Percentiles rank a stretch among this genome's conserved stretches.
Evolutionary conservation across 345 rosid genomes (phyloP).

Genomic region (Combretum micranthum): DNA sequence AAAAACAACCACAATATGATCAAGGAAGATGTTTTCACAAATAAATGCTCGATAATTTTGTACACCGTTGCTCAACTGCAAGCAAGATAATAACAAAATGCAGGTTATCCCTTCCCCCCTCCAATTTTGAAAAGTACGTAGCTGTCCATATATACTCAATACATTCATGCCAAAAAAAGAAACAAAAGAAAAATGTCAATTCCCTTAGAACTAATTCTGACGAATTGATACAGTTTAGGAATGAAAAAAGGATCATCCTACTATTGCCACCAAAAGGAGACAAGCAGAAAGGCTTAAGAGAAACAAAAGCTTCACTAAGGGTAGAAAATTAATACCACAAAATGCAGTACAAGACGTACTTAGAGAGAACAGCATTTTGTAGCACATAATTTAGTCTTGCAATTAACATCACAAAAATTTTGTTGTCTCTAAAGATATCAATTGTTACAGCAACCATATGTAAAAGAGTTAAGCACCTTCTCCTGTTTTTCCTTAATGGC

Average conservation of each 20-base stretch:
- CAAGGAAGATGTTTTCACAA: too few relatives aligned
- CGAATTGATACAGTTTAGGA: too few relatives aligned
- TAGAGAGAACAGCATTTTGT: background rate
- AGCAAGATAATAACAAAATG: too few relatives aligned
- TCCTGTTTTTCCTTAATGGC: slow-evolving; percentile 63
- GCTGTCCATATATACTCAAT: background rate
- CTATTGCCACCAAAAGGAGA: too few relatives aligned
- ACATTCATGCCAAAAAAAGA: background rate
- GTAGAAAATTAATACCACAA: background rate
- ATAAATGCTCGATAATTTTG: too few relatives aligned
- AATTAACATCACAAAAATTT: too few relatives aligned
- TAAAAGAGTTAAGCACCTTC: slow-evolving; percentile 37
- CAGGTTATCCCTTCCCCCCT: too few relatives aligned
- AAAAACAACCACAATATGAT: too few relatives aligned
- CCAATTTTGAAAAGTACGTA: background rate
- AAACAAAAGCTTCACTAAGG: background rate
- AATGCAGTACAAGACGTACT: background rate
- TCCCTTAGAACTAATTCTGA: too few relatives aligned
- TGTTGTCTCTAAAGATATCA: background rate
- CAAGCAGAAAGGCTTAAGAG: background rate
- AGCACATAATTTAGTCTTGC: background rate
- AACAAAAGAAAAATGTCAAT: background rate
- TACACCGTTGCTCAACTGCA: too few relatives aligned
- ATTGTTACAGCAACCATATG: background rate
- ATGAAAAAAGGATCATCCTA: too few relatives aligned